Evolutionary conservation across 768 basidiomycete species (phyloP).

Genomic region (Lentinula guzmanii): DNA sequence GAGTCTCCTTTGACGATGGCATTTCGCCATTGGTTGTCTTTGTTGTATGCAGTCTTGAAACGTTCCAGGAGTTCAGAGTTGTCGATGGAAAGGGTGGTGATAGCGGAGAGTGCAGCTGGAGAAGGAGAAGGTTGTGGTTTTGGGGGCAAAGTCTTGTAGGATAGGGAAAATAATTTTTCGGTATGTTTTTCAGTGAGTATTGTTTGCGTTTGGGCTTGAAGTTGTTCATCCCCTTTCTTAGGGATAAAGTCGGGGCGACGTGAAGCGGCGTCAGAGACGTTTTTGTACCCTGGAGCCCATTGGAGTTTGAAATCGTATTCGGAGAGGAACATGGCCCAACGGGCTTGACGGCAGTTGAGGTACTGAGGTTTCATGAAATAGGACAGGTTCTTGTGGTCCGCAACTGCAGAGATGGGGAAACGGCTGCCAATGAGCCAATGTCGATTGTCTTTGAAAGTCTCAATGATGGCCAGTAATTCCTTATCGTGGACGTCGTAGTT

Average conservation of each 20-base stretch:
- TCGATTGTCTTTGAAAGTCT: conserved; percentile 26
- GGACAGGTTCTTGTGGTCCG: conserved; percentile 34
- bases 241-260: conserved; percentile 21
- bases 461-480: conserved; percentile 24
- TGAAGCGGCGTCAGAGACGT: conserved; percentile 25
- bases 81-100: conserved; percentile 10
- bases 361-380: conserved; percentile 35
- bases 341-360: conserved; percentile 38
- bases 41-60: conserved; percentile 12
- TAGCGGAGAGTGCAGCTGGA: neutral
- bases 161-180: too few species aligned
- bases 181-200: conserved; percentile 10
- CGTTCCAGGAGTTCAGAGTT: conserved; percentile 12
- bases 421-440: conserved; percentile 23
- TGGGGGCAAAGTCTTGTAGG: neutral
- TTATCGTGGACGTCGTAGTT: conserved; percentile 25
- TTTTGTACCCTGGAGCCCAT: conserved; percentile 21
- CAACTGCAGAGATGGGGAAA: conserved; percentile 17
- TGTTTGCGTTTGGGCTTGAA: conserved; percentile 8
- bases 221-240: conserved; percentile 14
- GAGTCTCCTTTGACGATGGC: too few species aligned
- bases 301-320: conserved; percentile 29
- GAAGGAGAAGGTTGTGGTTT: neutral
- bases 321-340: conserved; percentile 38
- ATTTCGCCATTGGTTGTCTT: neutral